Evolutionary conservation across 2,329 filamentous ascomycete species (phyloP).

Genomic region (Epichloe coenophiala): DNA sequence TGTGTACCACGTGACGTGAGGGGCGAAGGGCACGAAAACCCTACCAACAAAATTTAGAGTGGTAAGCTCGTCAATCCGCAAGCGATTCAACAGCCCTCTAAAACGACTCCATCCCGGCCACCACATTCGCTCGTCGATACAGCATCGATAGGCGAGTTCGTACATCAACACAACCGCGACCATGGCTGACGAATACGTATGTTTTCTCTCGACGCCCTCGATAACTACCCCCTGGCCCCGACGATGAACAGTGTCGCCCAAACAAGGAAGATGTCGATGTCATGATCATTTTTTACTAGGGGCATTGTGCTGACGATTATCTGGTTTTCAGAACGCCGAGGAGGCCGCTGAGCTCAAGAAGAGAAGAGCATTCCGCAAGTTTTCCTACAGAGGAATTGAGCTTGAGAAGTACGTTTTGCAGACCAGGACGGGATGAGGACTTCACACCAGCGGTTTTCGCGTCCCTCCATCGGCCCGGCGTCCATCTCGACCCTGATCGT

Average conservation of each 20-base stretch:
- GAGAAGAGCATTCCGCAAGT: constrained; percentile 99
- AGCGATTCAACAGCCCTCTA: constrained; percentile 17
- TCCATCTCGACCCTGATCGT: neutral
- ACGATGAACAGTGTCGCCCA: neutral
- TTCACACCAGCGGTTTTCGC: neutral
- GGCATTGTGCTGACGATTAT: constrained; percentile 15
- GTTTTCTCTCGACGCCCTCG: constrained; percentile 28
- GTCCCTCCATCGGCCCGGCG: neutral
- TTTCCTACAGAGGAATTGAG: constrained; percentile 98
- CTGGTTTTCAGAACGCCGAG: constrained; percentile 64
- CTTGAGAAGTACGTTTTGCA: constrained; percentile 78
- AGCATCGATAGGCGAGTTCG: constrained; percentile 31
- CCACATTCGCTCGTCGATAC: constrained; percentile 29
- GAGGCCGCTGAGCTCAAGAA: constrained; percentile 99
- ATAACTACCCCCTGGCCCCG: constrained; percentile 15
- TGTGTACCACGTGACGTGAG: constrained; percentile 17
- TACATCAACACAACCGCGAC: constrained; percentile 32
- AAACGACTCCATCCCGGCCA: constrained; percentile 24
- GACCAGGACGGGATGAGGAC: constrained; percentile 4
- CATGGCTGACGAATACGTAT: constrained; percentile 91
- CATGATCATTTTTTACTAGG: neutral
- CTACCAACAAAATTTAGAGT: constrained; percentile 23
- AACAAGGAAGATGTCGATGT: neutral
- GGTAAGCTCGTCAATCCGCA: constrained; percentile 15
- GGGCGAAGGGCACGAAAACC: constrained; percentile 27